Percentiles rank a stretch among this genome's conserved stretches.
phyloP scores from a whole-genome alignment of 2,329 filamentous ascomycete species.

The Epichloe bromicola region DNA sequence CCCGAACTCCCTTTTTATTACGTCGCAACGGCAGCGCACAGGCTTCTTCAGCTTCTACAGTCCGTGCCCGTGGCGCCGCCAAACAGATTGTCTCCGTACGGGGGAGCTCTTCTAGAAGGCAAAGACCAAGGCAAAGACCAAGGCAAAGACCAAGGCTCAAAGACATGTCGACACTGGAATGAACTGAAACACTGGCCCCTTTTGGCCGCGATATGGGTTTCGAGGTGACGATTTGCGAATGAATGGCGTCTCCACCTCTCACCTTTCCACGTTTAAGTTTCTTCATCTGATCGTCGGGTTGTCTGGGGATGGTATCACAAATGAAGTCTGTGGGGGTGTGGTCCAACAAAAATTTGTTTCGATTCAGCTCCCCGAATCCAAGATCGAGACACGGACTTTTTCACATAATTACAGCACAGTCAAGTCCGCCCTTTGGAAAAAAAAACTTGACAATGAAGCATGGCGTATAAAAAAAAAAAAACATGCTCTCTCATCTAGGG shows the following conservation, averaged over 20 bases:
- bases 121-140: too few species aligned
- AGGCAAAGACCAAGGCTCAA: too few species aligned
- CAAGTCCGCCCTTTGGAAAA: too few species aligned
- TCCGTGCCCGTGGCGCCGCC: slow-evolving; percentile 2
- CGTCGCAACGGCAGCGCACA: background rate
- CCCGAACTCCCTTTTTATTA: too few species aligned
- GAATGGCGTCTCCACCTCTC: background rate
- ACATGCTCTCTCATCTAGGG: too few species aligned
- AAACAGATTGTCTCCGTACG: background rate
- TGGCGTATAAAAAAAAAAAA: too few species aligned
- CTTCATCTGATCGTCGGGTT: background rate
- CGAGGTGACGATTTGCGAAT: background rate
- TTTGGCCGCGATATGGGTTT: background rate
- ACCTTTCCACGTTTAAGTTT: background rate
- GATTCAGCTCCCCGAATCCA: background rate
- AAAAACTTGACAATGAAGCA: too few species aligned
- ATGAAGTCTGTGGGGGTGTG: background rate
- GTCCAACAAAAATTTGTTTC: background rate
- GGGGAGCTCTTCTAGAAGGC: too few species aligned
- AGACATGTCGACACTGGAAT: background rate
- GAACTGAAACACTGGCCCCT: background rate
- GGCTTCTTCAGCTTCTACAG: background rate
- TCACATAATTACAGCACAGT: too few species aligned
- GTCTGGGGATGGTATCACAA: background rate
- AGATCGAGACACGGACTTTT: background rate